Conservation (phyloP, 2,329 filamentous ascomycete species). For the Tolypocladium album region DNA sequence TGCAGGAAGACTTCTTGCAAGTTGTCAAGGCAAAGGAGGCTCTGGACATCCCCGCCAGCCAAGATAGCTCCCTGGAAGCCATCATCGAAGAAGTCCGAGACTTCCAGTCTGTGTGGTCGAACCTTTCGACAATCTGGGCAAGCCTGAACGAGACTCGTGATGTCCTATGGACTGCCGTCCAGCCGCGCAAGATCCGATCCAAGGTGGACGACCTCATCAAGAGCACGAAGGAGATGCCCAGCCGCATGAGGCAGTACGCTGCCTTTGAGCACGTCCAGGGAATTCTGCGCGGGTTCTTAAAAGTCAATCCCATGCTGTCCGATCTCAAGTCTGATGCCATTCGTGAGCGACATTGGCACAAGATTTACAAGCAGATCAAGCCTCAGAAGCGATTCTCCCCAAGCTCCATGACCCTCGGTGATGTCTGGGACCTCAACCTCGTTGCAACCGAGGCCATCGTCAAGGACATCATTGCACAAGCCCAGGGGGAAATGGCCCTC, state of each 20-base stretch:
- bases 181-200: conserved; percentile 83
- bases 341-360: conserved; percentile 91
- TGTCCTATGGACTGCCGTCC: conserved; percentile 86
- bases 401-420: conserved; percentile 89
- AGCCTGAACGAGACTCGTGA: conserved; percentile 91
- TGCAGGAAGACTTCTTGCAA: conserved; percentile 85
- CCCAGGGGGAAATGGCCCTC: conserved; percentile 94
- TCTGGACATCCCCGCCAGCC: conserved; percentile 71
- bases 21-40: conserved; percentile 96
- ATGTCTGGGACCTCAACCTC: conserved; percentile 96
- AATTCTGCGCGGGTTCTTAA: conserved; percentile 76
- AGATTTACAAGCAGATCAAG: conserved; percentile 93
- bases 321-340: conserved; percentile 96
- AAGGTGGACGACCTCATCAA: conserved; percentile 88
- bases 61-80: conserved; percentile 71
- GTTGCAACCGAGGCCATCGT: conserved; percentile 79
- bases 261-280: conserved; percentile 98
- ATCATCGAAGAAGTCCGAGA: conserved; percentile 95
- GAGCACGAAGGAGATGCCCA: conserved; percentile 99
- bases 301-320: conserved; percentile 77
- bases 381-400: conserved; percentile 90
- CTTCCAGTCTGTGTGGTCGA: conserved; percentile 98
- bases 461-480: conserved; percentile 86
- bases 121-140: conserved; percentile 90
- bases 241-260: conserved; percentile 96